Percentiles rank a stretch among this genome's conserved stretches.
Conservation (phyloP, 352 stramenopile genomes). For the Plasmopara halstedii region DNA sequence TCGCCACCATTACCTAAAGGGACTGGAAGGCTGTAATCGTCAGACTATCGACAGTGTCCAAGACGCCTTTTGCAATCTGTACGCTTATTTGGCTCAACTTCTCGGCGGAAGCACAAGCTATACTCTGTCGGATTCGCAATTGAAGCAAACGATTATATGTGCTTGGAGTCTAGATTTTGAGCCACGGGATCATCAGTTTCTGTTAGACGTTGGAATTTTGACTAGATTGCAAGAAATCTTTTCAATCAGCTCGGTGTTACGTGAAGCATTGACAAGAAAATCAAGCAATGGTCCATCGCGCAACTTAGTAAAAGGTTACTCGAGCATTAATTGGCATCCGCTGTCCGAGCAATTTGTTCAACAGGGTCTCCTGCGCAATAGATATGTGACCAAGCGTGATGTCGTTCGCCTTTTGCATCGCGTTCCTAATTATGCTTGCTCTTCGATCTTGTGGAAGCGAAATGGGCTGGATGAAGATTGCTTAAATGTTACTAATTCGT, state of each 20-base stretch:
- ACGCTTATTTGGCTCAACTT: slow-evolving; percentile 55
- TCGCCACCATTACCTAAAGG: slow-evolving; percentile 82
- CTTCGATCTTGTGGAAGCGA: slow-evolving; percentile 51
- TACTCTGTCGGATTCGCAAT: slow-evolving; percentile 33
- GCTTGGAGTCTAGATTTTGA: slow-evolving; percentile 83
- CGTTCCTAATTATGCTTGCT: slow-evolving; percentile 49
- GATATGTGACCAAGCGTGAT: slow-evolving; percentile 74
- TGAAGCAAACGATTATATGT: slow-evolving; percentile 76
- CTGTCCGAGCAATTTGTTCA: slow-evolving; percentile 76
- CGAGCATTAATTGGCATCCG: slow-evolving; percentile 67
- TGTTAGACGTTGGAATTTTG: slow-evolving; percentile 75
- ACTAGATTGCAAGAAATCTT: slow-evolving; percentile 66
- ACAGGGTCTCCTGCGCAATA: slow-evolving; percentile 53
- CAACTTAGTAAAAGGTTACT: slow-evolving; percentile 11
- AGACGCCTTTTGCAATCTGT: slow-evolving; percentile 67
- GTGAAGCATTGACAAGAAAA: slow-evolving; percentile 27
- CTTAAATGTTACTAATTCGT: slow-evolving; percentile 6
- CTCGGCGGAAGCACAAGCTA: slow-evolving; percentile 26
- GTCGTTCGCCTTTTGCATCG: slow-evolving; percentile 56
- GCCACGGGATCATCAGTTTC: slow-evolving; percentile 66
- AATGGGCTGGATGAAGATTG: slow-evolving; percentile 28
- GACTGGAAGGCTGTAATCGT: slow-evolving; percentile 73
- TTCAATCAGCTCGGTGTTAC: slow-evolving; percentile 50
- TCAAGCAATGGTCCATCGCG: not conserved
- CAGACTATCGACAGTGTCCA: slow-evolving; percentile 52